Conservation (phyloP, 1,284 basidiomycete species). For the Boletus subluridellus region DNA sequence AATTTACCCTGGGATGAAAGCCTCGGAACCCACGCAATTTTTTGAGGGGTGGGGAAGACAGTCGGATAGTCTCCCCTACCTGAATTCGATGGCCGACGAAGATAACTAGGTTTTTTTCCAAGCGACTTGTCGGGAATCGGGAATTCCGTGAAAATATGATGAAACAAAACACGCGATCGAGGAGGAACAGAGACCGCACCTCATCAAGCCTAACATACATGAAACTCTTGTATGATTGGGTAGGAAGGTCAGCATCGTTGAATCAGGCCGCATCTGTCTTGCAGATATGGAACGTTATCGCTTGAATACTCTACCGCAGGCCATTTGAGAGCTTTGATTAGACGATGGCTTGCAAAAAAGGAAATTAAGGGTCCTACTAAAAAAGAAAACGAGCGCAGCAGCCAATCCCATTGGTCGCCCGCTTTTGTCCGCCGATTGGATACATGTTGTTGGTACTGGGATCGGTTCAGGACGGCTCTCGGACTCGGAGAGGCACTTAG, state of each 20-base stretch:
- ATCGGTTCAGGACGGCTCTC: neutral
- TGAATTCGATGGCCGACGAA: neutral
- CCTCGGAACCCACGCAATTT: neutral
- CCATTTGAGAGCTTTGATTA: no score
- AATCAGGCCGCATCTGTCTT: no score
- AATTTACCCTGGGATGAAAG: neutral
- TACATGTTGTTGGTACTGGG: neutral
- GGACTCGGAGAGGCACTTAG: neutral
- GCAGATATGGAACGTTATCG: no score
- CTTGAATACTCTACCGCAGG: no score
- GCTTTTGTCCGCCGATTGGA: no score
- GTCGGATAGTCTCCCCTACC: neutral
- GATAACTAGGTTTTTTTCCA: neutral
- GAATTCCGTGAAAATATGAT: neutral
- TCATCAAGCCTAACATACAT: neutral
- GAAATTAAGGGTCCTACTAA: no score
- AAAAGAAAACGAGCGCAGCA: no score
- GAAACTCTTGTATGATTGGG: neutral
- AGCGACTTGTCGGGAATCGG: no score
- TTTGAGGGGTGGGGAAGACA: neutral
- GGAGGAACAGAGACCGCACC: neutral
- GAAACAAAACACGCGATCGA: neutral
- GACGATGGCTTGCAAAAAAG: no score
- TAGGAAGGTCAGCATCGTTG: neutral
- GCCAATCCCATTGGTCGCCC: no score